A percentile compares a stretch with the other conserved stretches of the same genome.
Evolutionary conservation across 1,139 yeast species (phyloP).

Genomic region (Arxiozyma heterogenica): DNA sequence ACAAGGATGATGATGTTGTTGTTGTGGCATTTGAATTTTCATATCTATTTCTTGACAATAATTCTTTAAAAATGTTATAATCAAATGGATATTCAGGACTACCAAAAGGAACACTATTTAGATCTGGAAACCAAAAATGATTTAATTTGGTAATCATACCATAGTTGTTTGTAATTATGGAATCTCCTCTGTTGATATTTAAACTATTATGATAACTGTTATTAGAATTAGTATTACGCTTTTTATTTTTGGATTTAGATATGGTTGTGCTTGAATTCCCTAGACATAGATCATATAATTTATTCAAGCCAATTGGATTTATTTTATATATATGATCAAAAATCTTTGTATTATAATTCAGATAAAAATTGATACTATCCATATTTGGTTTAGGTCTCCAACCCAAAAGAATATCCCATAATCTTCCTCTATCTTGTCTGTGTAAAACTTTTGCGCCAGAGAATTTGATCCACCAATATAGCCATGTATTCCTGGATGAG

Average conservation of each 20-base stretch:
- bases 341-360: slow-evolving; percentile 30
- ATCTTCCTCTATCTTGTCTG: slow-evolving; percentile 69
- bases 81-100: slow-evolving; percentile 20
- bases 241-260: not conserved
- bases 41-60: slow-evolving; percentile 22
- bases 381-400: slow-evolving; percentile 46
- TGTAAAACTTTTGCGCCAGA: slow-evolving; percentile 88
- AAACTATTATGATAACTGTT: not conserved
- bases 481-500: slow-evolving; percentile 75
- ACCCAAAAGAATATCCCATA: slow-evolving; percentile 83
- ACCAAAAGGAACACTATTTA: slow-evolving; percentile 25
- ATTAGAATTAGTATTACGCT: too few species aligned
- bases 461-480: slow-evolving; percentile 91
- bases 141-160: slow-evolving; percentile 16
- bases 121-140: slow-evolving; percentile 32
- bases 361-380: slow-evolving; percentile 28
- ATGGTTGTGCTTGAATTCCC: not conserved
- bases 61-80: slow-evolving; percentile 24
- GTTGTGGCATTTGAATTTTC: slow-evolving; percentile 6
- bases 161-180: not conserved
- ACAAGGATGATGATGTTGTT: not conserved
- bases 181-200: not conserved
- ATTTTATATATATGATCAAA: slow-evolving; percentile 24
- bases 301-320: slow-evolving; percentile 3
- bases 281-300: not conserved